Percentiles rank a stretch among this genome's conserved stretches.
These are phyloP conservation scores for Pseudopyricularia cyperi DNA, from an alignment of 2,329 filamentous ascomycete species.

Conservation along the genomic window DNA sequence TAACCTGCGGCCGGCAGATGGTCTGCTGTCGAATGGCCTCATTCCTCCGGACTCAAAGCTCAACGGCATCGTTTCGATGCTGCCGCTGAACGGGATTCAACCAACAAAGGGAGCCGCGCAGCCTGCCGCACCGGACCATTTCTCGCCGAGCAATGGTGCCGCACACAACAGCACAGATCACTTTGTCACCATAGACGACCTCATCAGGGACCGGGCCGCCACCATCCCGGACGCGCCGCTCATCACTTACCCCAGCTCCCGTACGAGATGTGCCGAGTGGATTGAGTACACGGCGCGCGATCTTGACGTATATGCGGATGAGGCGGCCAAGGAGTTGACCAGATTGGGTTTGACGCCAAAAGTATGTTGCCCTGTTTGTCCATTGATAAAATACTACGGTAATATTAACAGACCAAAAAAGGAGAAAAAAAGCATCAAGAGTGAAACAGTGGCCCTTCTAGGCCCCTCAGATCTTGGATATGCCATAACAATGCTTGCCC, in stretches of 20 bases:
- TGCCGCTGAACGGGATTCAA: not conserved
- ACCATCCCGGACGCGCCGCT: not conserved
- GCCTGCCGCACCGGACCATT: not conserved
- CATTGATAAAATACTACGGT: not conserved
- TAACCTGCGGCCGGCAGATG: not conserved
- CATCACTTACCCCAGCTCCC: not conserved
- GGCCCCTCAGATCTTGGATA: constrained; percentile 41
- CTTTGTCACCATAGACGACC: not conserved
- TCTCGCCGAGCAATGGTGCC: not conserved
- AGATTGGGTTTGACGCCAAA: not conserved
- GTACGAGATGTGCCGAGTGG: not conserved
- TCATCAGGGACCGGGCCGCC: constrained; percentile 1
- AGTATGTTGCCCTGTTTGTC: not conserved
- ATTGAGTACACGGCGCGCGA: constrained; percentile 1
- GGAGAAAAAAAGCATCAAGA: not conserved
- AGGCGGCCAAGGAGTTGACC: constrained; percentile 1
- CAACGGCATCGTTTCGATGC: not conserved
- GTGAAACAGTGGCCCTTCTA: constrained; percentile 32
- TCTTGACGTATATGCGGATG: not conserved
- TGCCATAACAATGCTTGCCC: constrained; percentile 36
- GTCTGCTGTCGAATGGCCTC: not conserved
- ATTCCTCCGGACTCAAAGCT: not conserved
- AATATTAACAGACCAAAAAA: not conserved
- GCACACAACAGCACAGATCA: not conserved
- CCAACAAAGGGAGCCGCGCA: not conserved